Conservation (phyloP, 495 filamentous ascomycete species). For the Cenococcum geophilum region DNA sequence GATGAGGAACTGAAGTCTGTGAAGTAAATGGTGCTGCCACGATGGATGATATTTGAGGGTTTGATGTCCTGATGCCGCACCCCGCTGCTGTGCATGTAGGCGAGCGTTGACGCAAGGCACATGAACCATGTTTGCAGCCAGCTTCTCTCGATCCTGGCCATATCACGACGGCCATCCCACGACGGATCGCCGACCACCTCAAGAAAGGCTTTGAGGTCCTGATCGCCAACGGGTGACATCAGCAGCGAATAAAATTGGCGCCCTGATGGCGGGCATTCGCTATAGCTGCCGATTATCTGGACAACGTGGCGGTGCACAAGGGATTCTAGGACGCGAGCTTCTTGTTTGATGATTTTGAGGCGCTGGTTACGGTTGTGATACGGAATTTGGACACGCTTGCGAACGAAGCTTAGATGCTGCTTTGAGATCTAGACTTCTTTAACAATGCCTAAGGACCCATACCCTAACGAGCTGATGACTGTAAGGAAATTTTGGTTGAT, state of each 20-base stretch:
- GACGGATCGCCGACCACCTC: slow-evolving; percentile 10
- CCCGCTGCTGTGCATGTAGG: not conserved
- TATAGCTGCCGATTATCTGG: slow-evolving; percentile 13
- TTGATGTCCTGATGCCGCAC: slow-evolving; percentile 6
- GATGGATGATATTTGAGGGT: slow-evolving; percentile 5
- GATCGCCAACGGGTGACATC: slow-evolving; percentile 13
- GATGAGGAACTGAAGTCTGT: slow-evolving; percentile 2
- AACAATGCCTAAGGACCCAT: slow-evolving; percentile 14
- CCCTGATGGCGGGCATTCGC: not conserved
- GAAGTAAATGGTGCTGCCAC: not conserved
- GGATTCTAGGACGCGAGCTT: slow-evolving; percentile 11
- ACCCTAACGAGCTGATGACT: slow-evolving; percentile 5
- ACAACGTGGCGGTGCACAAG: slow-evolving; percentile 12
- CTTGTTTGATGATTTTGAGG: slow-evolving; percentile 12
- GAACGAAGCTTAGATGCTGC: slow-evolving; percentile 11
- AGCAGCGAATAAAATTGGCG: slow-evolving; percentile 12
- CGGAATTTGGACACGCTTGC: slow-evolving; percentile 15
- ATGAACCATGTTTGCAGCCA: not conserved
- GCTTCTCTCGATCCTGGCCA: not conserved
- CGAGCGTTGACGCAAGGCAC: not conserved
- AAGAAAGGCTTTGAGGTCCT: slow-evolving; percentile 11
- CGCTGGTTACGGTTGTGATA: slow-evolving; percentile 9
- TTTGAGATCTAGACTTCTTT: slow-evolving; percentile 13
- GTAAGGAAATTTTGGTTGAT: not conserved
- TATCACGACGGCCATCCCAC: no score